Evolutionary conservation across 768 basidiomycete species (phyloP), one percentile per base, ranked within the genome.

Genomic region (Nidularia sp.): DNA sequence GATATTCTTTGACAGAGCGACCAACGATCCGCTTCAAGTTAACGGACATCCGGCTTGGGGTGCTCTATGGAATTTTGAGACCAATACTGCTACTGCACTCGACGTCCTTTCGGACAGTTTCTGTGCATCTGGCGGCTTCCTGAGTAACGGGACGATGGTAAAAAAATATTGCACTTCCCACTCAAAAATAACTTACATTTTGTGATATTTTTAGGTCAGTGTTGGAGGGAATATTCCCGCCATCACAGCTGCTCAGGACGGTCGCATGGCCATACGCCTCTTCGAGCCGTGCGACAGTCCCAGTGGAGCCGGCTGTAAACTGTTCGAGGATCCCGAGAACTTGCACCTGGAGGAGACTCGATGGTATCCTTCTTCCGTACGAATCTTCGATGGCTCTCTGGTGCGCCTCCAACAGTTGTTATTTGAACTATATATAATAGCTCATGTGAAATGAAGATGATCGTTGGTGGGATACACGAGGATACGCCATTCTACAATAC

Each of bases 401-500:
- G 67, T 70, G 54, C 74, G 48, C 61, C 75, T 53, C 60, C 66
- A 4, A 29, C 18, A 6, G 49, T 46, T 5, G 34, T 13, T 18
- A 3, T 13, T 36, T 50, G 8, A 35, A 9, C 25, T 45, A 13
- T 45, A 13, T 45, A 10, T 45, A 13, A 45, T 9, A 45, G 10
- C 39, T 5, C 15, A 35, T 25, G 25, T 25, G 6, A 25, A 25
- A 25, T 25, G 15, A 15, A 18, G 47, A 18, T 67, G 60, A 54
- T 66, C 22, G 57, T 66, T 12, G 65, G 65, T 31, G 65, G 65
- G 3, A 63, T 67, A 6, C 65, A 66, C 36, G 60, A 66, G 29
- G 54, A 47, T 15, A 64, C 53, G 6, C 83, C 83, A 2, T 87
- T 84, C 75, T 84, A 85, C 62, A 85, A 86, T 60, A 82, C 78